Percentiles rank a stretch among this genome's conserved stretches.
These are phyloP conservation scores for Vigna angularis DNA, from an alignment of 306 rosid species.

Conservation along the genomic window DNA sequence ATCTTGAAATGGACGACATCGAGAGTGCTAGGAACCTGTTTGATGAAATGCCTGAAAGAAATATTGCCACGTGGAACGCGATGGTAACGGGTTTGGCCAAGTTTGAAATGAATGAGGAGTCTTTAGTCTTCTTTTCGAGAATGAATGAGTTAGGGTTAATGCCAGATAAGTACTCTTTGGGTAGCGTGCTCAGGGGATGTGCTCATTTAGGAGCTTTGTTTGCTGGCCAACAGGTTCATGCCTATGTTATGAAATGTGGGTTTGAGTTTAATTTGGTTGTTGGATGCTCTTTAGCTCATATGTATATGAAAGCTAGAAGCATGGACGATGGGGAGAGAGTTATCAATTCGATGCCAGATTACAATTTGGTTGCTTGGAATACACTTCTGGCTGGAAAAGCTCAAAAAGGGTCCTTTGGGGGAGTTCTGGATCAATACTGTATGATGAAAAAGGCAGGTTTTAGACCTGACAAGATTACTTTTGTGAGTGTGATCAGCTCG, in stretches of 20 bases:
- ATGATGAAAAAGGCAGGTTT: slow-evolving; percentile 77
- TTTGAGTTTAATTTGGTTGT: slow-evolving; percentile 77
- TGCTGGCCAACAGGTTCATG: slow-evolving; percentile 79
- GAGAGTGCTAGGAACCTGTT: slow-evolving; percentile 70
- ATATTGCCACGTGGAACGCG: slow-evolving; percentile 88
- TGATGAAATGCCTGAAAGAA: slow-evolving; percentile 83
- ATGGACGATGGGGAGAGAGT: slow-evolving; percentile 74
- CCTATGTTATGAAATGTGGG: slow-evolving; percentile 73
- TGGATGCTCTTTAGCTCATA: slow-evolving; percentile 86
- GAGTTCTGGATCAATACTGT: slow-evolving; percentile 69
- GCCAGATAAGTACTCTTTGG: slow-evolving; percentile 82
- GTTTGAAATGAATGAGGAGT: slow-evolving; percentile 71
- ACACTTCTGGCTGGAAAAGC: slow-evolving; percentile 91
- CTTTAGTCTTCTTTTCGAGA: slow-evolving; percentile 58
- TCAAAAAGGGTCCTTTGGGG: slow-evolving; percentile 65
- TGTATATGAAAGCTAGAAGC: slow-evolving; percentile 88
- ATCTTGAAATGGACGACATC: slow-evolving; percentile 56
- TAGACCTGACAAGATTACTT: slow-evolving; percentile 81
- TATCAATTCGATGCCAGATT: slow-evolving; percentile 67
- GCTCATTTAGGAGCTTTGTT: slow-evolving; percentile 69
- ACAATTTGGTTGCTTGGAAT: slow-evolving; percentile 93
- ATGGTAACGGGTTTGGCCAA: slow-evolving; percentile 76
- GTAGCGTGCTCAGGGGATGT: slow-evolving; percentile 86
- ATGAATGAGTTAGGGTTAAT: slow-evolving; percentile 72
- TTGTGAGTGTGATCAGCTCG: slow-evolving; percentile 75